Evolutionary conservation across 2,329 filamentous ascomycete species (phyloP).

Genomic region (Colletotrichum sp.): DNA sequence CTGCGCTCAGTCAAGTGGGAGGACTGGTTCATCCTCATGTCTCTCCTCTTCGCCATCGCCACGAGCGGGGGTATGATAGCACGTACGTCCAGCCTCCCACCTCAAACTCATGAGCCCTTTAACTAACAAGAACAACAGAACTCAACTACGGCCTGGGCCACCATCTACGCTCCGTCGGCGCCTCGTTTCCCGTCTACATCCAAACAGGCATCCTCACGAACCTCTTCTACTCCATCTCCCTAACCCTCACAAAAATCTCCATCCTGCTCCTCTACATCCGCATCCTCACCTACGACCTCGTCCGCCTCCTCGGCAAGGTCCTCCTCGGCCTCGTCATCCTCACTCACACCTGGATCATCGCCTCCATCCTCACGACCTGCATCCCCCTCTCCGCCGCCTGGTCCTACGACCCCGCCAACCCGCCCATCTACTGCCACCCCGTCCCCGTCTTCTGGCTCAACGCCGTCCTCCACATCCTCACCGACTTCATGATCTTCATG

Average conservation of each 20-base stretch:
- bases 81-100: background rate
- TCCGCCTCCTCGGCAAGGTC: constrained; percentile 28
- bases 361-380: constrained; percentile 25
- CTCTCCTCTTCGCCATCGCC: constrained; percentile 27
- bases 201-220: constrained; percentile 15
- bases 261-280: constrained; percentile 28
- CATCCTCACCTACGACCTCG: constrained; percentile 25
- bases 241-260: constrained; percentile 25
- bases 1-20: constrained; percentile 37
- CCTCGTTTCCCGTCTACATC: background rate
- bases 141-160: constrained; percentile 14
- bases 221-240: constrained; percentile 22
- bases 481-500: constrained; percentile 29
- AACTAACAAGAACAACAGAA: constrained; percentile 1
- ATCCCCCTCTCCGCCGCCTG: constrained; percentile 23
- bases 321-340: constrained; percentile 21
- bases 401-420: constrained; percentile 8
- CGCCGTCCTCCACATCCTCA: constrained; percentile 26
- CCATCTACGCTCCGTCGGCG: constrained; percentile 3
- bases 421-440: constrained; percentile 17
- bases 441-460: constrained; percentile 28
- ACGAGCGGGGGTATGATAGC: constrained; percentile 19
- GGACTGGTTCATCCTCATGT: constrained; percentile 37
- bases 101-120: too few relatives aligned
- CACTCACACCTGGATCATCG: constrained; percentile 26